These are phyloP conservation scores for Arctium minus DNA, from an alignment of 129 eudicot genomes.

Conservation along the genomic window DNA sequence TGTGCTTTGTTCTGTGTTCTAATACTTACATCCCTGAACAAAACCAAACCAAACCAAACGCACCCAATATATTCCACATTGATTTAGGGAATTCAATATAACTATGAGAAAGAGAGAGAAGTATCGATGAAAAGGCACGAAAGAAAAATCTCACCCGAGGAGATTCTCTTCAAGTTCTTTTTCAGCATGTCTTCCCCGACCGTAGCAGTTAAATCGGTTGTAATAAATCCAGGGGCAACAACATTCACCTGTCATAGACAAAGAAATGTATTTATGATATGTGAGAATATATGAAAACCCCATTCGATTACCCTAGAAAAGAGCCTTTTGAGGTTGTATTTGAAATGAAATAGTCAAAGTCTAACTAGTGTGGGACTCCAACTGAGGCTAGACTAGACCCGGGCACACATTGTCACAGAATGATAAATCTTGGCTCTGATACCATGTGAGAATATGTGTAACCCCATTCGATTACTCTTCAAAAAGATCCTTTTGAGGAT, in stretches of 20 bases:
- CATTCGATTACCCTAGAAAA: background rate
- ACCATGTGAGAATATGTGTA: background rate
- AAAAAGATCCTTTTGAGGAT: too few species aligned
- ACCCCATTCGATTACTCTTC: background rate
- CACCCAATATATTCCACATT: background rate
- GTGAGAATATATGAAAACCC: background rate
- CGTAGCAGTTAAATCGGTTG: slow-evolving; percentile 86
- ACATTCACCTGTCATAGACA: slow-evolving; percentile 67
- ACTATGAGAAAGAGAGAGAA: background rate
- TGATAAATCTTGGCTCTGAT: background rate
- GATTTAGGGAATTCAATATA: background rate
- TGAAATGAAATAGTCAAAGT: background rate
- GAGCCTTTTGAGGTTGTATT: background rate
- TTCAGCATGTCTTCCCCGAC: slow-evolving; percentile 80
- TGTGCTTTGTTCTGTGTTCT: background rate
- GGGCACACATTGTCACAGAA: background rate
- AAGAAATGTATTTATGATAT: background rate
- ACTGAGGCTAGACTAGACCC: background rate
- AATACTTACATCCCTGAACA: background rate
- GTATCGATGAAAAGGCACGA: background rate
- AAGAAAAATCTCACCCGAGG: slow-evolving; percentile 56
- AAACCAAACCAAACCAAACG: background rate
- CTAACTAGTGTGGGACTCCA: too few species aligned
- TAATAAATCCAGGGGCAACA: slow-evolving; percentile 96
- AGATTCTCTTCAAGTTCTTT: slow-evolving; percentile 60